Evolutionary conservation across 768 basidiomycete species (phyloP), one percentile per base, ranked within the genome.

Genomic region (Coprinellus aureogranulatus): DNA sequence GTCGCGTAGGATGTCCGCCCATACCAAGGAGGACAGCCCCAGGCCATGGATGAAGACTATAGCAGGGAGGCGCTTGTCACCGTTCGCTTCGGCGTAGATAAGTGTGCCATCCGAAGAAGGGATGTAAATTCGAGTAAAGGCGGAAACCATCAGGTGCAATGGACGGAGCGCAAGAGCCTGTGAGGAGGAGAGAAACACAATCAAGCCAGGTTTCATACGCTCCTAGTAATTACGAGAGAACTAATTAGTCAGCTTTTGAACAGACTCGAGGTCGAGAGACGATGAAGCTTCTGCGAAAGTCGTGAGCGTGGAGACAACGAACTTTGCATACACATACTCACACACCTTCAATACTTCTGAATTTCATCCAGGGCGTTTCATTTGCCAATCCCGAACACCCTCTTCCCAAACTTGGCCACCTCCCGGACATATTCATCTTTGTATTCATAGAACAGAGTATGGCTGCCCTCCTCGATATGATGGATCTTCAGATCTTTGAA

Each of bases 21-120:
- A 80, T 12, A 69, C 68, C 26, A 63, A 55, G 18, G 68, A 66
- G 30, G 71, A 71, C 53, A 72, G 66, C 4, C 67, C 63, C 50
- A 79, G 63, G 4, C 77, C 77, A 59, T 76, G 77, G 14, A 77
- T 63, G 61, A 79, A 76, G 42, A 80, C 73, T 27, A 80, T 53
- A 44, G 68, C 64, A 28, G 69, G 72, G 56, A 74, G 74, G 22
- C 60, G 59, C 18, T 67, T 66, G 49, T 76, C 59, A 20, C 77
- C 77, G n/a, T 65, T 64, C 2, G 76, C 73, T 50, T 72, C 70
- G 1, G 77, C 77, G 55, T 68, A 77, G 46, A 80, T 71, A 30
- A 55, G 62, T 11, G 72, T 74, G 23, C 77, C 77, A 61, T 79
- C 77, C 45, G 54, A 55, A 11, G 54, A 45, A 11, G 53, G 9